Evolutionary conservation across 2,329 filamentous ascomycete species (phyloP).

Genomic region (Lithohypha guttulata): DNA sequence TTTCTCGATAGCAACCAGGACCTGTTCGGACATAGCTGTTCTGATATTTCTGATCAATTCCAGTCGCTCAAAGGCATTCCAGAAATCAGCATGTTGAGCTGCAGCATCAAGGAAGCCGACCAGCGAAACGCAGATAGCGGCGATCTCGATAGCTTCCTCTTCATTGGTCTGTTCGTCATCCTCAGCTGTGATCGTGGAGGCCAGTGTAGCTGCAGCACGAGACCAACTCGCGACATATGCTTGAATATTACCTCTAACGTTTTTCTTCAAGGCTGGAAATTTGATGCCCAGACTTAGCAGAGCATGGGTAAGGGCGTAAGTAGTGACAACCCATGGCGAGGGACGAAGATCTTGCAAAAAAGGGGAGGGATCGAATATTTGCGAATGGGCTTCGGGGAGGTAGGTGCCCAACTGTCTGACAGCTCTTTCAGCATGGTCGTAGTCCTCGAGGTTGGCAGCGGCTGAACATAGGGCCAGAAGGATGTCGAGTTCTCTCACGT

Average conservation of each 20-base stretch:
- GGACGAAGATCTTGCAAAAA: constrained; percentile 74
- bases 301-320: constrained; percentile 66
- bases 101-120: constrained; percentile 81
- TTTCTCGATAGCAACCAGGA: constrained; percentile 76
- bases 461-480: constrained; percentile 85
- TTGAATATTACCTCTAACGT: constrained; percentile 56
- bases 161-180: constrained; percentile 43
- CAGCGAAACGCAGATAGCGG: constrained; percentile 73
- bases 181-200: constrained; percentile 46
- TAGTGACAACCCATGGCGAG: constrained; percentile 77
- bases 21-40: constrained; percentile 67
- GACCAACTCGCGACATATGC: constrained; percentile 63
- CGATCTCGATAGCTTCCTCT: constrained; percentile 51
- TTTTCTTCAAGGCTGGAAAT: constrained; percentile 57
- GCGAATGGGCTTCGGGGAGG: constrained; percentile 70
- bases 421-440: constrained; percentile 65
- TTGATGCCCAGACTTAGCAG: constrained; percentile 69
- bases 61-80: constrained; percentile 63
- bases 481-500: constrained; percentile 81
- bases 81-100: constrained; percentile 68
- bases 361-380: constrained; percentile 67
- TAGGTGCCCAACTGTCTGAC: constrained; percentile 72
- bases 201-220: constrained; percentile 46
- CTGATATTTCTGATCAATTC: constrained; percentile 61
- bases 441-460: constrained; percentile 60